phyloP scores from a whole-genome alignment of 148 eudicot species.

The Chenopodium formosanum region DNA sequence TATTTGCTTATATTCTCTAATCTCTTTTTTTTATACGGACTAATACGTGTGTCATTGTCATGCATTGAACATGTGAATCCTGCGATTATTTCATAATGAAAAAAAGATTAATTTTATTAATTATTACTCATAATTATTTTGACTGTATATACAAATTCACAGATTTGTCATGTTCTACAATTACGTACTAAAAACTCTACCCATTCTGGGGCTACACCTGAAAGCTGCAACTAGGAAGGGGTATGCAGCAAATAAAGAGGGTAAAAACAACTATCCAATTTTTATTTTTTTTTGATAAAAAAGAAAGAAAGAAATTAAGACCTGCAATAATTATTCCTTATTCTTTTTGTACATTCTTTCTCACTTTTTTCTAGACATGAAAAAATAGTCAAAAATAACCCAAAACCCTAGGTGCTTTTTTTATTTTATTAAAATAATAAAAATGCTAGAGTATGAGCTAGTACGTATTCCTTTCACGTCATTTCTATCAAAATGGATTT shows the following conservation, averaged over 20 bases:
- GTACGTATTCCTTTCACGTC: constrained; percentile 30
- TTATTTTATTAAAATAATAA: too few relatives aligned
- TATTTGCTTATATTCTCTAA: too few relatives aligned
- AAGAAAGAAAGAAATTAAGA: too few relatives aligned
- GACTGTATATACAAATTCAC: not conserved
- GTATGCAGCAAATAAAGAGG: not conserved
- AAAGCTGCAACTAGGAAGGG: constrained; percentile 18
- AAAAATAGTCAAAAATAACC: constrained; percentile 11
- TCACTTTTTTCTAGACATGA: not conserved
- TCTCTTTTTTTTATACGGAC: too few relatives aligned
- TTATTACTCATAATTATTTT: too few relatives aligned
- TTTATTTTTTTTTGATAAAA: not conserved
- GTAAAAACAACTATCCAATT: not conserved
- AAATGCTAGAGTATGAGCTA: not conserved
- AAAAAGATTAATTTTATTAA: too few relatives aligned
- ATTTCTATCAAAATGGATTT: constrained; percentile 13
- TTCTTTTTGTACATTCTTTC: constrained; percentile 31
- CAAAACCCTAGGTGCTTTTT: constrained; percentile 15
- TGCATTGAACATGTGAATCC: too few relatives aligned
- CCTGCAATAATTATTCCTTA: not conserved
- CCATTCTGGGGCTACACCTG: constrained; percentile 21
- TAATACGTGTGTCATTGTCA: too few relatives aligned
- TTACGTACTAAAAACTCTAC: constrained; percentile 5
- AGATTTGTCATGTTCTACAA: constrained; percentile 16
- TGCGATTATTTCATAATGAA: too few relatives aligned